Conservation (phyloP, 306 rosid genomes). For the Geum urbanum region DNA sequence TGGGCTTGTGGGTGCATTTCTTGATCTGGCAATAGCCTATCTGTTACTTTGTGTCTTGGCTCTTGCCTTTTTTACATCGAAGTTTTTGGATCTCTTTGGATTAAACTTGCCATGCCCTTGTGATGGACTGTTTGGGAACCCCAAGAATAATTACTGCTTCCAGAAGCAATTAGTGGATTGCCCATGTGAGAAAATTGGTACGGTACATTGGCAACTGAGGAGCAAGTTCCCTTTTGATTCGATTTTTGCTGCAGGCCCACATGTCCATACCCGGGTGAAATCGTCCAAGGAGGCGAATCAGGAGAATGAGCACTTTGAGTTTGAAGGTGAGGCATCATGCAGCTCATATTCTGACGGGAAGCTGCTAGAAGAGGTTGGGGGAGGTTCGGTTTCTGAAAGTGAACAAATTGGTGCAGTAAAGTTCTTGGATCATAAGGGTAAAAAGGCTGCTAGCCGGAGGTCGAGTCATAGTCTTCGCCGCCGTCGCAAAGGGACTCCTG, state of each 20-base stretch:
- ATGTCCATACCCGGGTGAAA: not conserved
- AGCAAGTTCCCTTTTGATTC: slow-evolving; percentile 36
- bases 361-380: not conserved
- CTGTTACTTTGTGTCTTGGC: slow-evolving; percentile 37
- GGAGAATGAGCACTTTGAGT: slow-evolving; percentile 20
- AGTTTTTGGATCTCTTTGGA: slow-evolving; percentile 41
- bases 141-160: slow-evolving; percentile 30
- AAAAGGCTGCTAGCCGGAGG: slow-evolving; percentile 17
- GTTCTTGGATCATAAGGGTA: slow-evolving; percentile 15
- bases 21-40: slow-evolving; percentile 43
- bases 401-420: slow-evolving; percentile 7
- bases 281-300: slow-evolving; percentile 9
- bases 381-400: slow-evolving; percentile 12
- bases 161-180: slow-evolving; percentile 32
- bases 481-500: slow-evolving; percentile 7
- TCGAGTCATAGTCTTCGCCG: slow-evolving; percentile 26
- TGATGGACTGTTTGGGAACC: slow-evolving; percentile 37
- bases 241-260: slow-evolving; percentile 16
- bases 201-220: slow-evolving; percentile 26
- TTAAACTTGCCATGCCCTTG: slow-evolving; percentile 41
- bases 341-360: slow-evolving; percentile 16
- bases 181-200: slow-evolving; percentile 30
- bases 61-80: slow-evolving; percentile 36
- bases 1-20: slow-evolving; percentile 48
- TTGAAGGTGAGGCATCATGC: slow-evolving; percentile 27